A percentile compares a stretch with the other conserved stretches of the same genome.
Conservation (phyloP, 2,329 filamentous ascomycete species). For the Aspergillus aculeatus region DNA sequence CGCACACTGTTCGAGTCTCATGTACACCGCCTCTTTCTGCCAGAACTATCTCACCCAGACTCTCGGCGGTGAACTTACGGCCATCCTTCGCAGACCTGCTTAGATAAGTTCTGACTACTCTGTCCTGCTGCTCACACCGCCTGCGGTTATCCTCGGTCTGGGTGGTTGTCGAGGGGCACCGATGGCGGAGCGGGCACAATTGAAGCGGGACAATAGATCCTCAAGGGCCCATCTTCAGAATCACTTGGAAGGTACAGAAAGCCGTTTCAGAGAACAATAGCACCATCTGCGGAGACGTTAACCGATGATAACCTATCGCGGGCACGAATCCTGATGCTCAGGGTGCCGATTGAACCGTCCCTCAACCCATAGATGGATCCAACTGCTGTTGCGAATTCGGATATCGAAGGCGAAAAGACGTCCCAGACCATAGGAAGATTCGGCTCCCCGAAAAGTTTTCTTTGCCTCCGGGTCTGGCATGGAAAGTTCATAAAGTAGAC, state of each 20-base stretch:
- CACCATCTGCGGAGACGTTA: not conserved
- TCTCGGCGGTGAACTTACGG: too few relatives aligned
- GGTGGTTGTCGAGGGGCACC: not conserved
- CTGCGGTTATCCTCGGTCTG: not conserved
- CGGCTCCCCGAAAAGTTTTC: conserved; percentile 22
- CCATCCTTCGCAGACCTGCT: too few relatives aligned
- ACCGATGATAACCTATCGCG: not conserved
- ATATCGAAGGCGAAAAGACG: conserved; percentile 16
- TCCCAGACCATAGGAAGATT: conserved; percentile 10
- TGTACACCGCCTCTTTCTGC: too few relatives aligned
- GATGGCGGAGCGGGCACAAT: not conserved
- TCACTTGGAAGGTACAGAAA: not conserved
- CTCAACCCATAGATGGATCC: not conserved
- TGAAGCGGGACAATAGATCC: not conserved
- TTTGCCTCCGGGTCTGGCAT: conserved; percentile 10
- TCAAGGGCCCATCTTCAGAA: not conserved
- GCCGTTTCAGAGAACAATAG: not conserved
- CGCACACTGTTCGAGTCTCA: too few relatives aligned
- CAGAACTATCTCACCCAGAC: too few relatives aligned
- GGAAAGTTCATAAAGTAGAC: conserved; percentile 2
- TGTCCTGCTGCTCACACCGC: not conserved
- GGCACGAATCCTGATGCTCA: not conserved
- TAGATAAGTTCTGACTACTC: too few relatives aligned
- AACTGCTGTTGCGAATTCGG: conserved; percentile 1
- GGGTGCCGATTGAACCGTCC: not conserved